Base-by-base conservation (phyloP, 257 asterid genomes). In the Osmanthus fragrans region DNA sequence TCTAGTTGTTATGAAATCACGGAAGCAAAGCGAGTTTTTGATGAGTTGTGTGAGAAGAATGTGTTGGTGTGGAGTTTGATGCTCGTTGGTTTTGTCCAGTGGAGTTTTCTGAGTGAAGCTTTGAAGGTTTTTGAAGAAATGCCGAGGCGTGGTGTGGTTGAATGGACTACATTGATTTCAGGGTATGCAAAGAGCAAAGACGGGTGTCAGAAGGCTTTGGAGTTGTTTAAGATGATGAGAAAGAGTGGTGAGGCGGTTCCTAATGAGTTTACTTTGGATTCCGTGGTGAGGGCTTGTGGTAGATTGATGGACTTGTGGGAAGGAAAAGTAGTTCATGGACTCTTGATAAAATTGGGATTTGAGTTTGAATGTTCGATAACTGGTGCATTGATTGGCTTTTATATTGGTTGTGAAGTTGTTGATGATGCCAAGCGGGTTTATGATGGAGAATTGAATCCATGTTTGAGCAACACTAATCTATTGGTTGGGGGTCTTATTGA, bases 231-330 rank as follows among this genome's bases (percentile, higher is more conserved):
- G 79, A 68, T 34, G 85, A 94, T 94, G 97, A 79, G 86, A 75
- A 82, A 77, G 74, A 73, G 56, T 75, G 68, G 23, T 32, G 92
- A 92, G 75, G 84, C 84, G 32, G 87, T 72, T 42, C 97, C 93
- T 7, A 94, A 94, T 77, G 98, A 94, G 87, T 90, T 89, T 80
- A 88, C 97, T 25, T 77, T 92, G 84, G 97, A 91, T 86, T 82
- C 93, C 58, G 80, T 82, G 25, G 71, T 90, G 71, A 90, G 96
- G 76, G 94, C 89, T 68, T 92, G 92, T 78, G 91, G 87, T 77
- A 79, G 87, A 81, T 76, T 79, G 83, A 84, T 85, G 68, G 85
- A 77, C 73, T 79, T 84, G 70, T 49, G 19, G 58, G 70, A 36
- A 4, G 98, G 98, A 73, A 86, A 78, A 82, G 56, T 58, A 74